Percentiles rank a stretch among this genome's conserved stretches.
Conservation (phyloP, 108 stramenopile genomes). For the Nannochloropsis gaditana region DNA sequence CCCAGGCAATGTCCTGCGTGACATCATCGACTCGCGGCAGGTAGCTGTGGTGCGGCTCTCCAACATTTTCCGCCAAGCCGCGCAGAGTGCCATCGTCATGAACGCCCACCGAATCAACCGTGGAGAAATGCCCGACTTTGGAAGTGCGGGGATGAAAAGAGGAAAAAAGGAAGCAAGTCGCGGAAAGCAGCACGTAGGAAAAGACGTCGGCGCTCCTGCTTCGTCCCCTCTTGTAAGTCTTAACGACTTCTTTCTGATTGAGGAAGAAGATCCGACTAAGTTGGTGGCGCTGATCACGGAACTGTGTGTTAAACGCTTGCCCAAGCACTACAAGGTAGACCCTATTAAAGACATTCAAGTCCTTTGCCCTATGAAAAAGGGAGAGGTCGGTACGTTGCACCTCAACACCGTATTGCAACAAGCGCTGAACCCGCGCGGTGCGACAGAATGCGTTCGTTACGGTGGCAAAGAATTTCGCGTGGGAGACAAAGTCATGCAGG, state of each 20-base stretch:
- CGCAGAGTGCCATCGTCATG: not conserved
- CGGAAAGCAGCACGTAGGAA: not conserved
- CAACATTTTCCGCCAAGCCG: not conserved
- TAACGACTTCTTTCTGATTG: not conserved
- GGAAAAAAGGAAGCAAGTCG: not conserved
- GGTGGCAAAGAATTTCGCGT: not conserved
- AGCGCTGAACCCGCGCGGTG: not conserved
- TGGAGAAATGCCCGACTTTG: not conserved
- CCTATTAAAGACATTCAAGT: conserved; percentile 3
- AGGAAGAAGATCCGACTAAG: not conserved
- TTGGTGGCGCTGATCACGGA: not conserved
- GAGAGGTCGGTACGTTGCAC: not conserved
- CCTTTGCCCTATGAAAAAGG: conserved; percentile 20
- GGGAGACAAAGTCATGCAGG: conserved; percentile 10
- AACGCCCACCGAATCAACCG: conserved; percentile 17
- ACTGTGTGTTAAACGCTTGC: not conserved
- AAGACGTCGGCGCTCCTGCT: not conserved
- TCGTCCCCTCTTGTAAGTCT: not conserved
- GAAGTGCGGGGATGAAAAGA: not conserved
- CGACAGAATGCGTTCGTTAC: not conserved
- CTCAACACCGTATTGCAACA: not conserved
- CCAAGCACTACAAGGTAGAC: not conserved
- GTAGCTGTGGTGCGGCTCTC: not conserved
- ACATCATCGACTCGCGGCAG: conserved; percentile 1
- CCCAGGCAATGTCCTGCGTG: not conserved